Base-by-base conservation (phyloP, 1,284 basidiomycete genomes). In the Megacollybia platyphylla region DNA sequence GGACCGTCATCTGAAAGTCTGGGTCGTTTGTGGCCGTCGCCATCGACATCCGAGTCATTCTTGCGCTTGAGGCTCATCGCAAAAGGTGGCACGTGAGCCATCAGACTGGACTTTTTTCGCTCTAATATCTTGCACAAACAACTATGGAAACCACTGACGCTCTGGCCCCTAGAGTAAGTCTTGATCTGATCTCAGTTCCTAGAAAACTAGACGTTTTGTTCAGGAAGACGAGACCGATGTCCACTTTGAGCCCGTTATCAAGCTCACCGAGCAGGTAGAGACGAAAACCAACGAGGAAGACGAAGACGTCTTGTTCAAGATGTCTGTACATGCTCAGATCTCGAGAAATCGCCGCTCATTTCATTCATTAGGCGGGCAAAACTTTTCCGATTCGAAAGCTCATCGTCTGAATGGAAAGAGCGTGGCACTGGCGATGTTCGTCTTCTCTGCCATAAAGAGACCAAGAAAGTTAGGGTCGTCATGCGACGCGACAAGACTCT, bases 401-500 rank as follows among this genome's bases (percentile, higher is more conserved):
- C 62, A 36, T 70, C 79, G 46, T 72, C 78, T 48, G 93, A 98
- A 66, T 99, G 96, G 96, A 98, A 98, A 66, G 93, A 97, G 67
- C 69, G 91, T 36, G 90, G 89, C 37, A 96, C 91, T 17, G 92
- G 91, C 38, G 90, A 94, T 58, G 88, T 90, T 51, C 83, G 87
- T 57, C 70, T 96, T 46, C 76, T 96, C 50, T 70, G 82, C 57
- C 87, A 96, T 72, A 92, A 87, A 65, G 76, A 79, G 58, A 87
- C 83, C 36, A 80, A 84, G 70, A 97, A 97, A 68, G 76, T 96
- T 55, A 79, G 96, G 48, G 78, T 99, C 49, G 91, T 99, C 59
- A 99, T 99, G 96, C 77, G 96, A 67, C 87, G 96, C 64, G 96
- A 99, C 76, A 97, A 97, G 83, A 98, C 96, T 39, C 76, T 93